Conservation (phyloP, 805 yeast species). For the Lipomyces sp. region DNA sequence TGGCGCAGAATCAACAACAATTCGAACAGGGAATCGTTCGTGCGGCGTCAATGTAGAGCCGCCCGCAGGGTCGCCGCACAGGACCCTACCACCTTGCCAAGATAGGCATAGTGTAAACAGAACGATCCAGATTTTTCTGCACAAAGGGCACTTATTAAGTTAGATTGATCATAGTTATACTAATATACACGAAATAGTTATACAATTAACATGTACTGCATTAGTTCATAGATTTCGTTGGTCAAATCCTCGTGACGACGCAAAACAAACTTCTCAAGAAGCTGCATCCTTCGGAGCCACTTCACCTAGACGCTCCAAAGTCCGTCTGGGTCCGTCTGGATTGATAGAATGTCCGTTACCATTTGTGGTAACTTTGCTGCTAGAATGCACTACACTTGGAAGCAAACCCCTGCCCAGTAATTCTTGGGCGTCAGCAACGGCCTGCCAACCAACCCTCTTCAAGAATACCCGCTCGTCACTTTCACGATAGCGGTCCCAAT, state of each 20-base stretch:
- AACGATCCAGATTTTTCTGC: no score
- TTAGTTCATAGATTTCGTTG: neutral
- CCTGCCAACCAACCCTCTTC: slow-evolving; percentile 25
- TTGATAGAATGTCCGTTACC: neutral
- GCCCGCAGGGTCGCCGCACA: neutral
- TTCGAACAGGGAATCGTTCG: neutral
- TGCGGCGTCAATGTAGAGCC: neutral
- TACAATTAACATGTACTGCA: neutral
- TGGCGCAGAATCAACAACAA: neutral
- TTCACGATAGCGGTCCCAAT: slow-evolving; percentile 36
- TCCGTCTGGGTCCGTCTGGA: neutral
- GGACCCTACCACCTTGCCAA: neutral
- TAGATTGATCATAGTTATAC: neutral
- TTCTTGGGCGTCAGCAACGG: slow-evolving; percentile 29
- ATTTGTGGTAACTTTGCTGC: neutral
- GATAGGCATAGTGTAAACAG: neutral
- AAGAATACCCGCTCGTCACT: slow-evolving; percentile 35
- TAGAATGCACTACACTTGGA: slow-evolving; percentile 6
- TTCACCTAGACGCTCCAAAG: neutral
- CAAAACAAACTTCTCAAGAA: no score
- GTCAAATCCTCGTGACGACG: no score
- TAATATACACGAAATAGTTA: neutral
- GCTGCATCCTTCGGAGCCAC: no score
- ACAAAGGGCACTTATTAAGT: neutral
- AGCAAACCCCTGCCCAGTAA: slow-evolving; percentile 17